A percentile compares a stretch with the other conserved stretches of the same genome.
Evolutionary conservation across 1,284 basidiomycete genomes (phyloP).

Genomic region (Neolentinus lepideus): DNA sequence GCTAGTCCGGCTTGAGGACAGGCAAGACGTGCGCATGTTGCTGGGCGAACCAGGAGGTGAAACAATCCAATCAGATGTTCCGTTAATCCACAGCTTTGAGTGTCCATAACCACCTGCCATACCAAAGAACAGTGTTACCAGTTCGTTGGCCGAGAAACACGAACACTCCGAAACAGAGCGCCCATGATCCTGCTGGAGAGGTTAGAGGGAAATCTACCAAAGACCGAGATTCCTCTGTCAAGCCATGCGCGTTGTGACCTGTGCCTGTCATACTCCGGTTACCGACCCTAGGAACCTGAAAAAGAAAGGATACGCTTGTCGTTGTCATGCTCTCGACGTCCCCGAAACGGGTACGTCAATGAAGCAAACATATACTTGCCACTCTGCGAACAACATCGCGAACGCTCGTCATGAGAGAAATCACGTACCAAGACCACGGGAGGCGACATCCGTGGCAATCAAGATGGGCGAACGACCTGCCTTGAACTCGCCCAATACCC

Average conservation of each 20-base stretch:
- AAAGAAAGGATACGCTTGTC: conserved; percentile 19
- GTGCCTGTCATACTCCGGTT: conserved; percentile 46
- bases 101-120: conserved; percentile 39
- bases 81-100: conserved; percentile 20
- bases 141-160: conserved; percentile 32
- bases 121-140: conserved; percentile 36
- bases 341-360: background rate
- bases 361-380: background rate
- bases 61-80: conserved; percentile 22
- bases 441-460: conserved; percentile 97
- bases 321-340: background rate
- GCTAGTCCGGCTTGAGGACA: conserved; percentile 24
- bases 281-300: conserved; percentile 36
- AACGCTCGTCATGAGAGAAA: conserved; percentile 19
- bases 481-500: conserved; percentile 98
- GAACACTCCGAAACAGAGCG: conserved; percentile 13
- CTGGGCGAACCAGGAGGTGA: conserved; percentile 25
- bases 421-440: conserved; percentile 98
- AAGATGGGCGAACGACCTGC: conserved; percentile 95
- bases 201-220: conserved; percentile 32
- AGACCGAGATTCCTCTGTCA: conserved; percentile 35
- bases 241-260: conserved; percentile 31
- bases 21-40: conserved; percentile 20
- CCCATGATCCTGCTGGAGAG: conserved; percentile 15
- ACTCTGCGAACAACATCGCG: background rate